Percentiles rank a stretch among this genome's conserved stretches.
phyloP scores from a whole-genome alignment of 371 early-diverging fungal genomes.

The Lichtheimia corymbifera region DNA sequence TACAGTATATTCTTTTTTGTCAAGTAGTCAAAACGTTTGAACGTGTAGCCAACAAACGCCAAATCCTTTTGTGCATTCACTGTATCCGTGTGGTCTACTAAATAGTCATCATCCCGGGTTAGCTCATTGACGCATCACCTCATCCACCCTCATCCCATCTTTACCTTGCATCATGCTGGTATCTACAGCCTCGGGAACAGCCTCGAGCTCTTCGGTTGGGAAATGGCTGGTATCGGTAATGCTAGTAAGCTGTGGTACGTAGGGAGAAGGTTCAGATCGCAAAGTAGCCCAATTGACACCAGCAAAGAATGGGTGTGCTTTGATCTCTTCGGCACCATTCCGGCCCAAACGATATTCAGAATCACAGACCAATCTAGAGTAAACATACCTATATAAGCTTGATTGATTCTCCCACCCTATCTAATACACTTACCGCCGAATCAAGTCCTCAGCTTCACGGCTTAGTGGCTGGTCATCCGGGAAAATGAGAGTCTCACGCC shows the following conservation, averaged over 20 bases:
- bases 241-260: constrained; percentile 90
- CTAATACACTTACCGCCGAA: constrained; percentile 61
- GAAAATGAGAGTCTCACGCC: constrained; percentile 87
- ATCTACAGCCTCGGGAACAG: constrained; percentile 60
- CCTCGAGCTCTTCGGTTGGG: constrained; percentile 91
- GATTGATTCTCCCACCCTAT: background rate
- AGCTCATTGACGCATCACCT: background rate
- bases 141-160: background rate
- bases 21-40: constrained; percentile 89
- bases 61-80: constrained; percentile 81
- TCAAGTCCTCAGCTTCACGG: constrained; percentile 90
- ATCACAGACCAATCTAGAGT: constrained; percentile 78
- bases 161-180: constrained; percentile 24
- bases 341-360: constrained; percentile 81
- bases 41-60: constrained; percentile 97
- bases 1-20: constrained; percentile 79
- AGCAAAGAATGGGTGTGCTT: constrained; percentile 94
- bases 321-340: constrained; percentile 84
- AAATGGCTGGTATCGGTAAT: constrained; percentile 98
- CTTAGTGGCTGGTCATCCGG: constrained; percentile 93
- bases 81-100: constrained; percentile 38
- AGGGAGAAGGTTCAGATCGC: constrained; percentile 85
- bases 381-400: background rate
- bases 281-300: constrained; percentile 93
- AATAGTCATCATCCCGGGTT: too few species aligned